Percentiles rank a stretch among this genome's conserved stretches.
phyloP scores from a whole-genome alignment of 257 asterid genomes.

The Fraxinus quadrangulata region DNA sequence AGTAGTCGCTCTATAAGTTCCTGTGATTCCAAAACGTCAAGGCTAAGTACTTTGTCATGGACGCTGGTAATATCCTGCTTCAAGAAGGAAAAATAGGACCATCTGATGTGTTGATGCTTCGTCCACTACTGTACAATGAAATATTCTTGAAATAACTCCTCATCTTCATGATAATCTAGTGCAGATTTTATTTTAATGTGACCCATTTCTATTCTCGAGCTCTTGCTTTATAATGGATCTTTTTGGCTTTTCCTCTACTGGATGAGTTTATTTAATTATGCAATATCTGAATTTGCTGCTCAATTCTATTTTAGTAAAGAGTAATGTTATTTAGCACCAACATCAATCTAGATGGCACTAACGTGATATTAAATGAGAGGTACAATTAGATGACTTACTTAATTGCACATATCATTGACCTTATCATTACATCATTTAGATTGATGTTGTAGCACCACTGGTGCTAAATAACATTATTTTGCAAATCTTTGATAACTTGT shows the following conservation, averaged over 20 bases:
- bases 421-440: no score
- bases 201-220: not conserved
- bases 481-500: not conserved
- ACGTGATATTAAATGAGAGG: no score
- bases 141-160: not conserved
- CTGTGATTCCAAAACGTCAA: not conserved
- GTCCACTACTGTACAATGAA: not conserved
- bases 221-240: not conserved
- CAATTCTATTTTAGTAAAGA: no score
- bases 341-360: no score
- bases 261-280: not conserved
- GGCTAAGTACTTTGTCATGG: not conserved
- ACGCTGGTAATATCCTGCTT: not conserved
- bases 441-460: no score
- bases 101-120: not conserved
- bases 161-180: not conserved
- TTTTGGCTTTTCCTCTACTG: not conserved
- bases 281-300: not conserved
- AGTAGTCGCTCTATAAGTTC: not conserved
- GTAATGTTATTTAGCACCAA: no score
- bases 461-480: no score
- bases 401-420: no score
- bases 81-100: not conserved
- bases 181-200: not conserved
- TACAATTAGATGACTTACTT: no score